These are phyloP conservation scores for Glomus cerebriforme DNA, from an alignment of 192 early-diverging fungal genomes.

Conservation along the genomic window DNA sequence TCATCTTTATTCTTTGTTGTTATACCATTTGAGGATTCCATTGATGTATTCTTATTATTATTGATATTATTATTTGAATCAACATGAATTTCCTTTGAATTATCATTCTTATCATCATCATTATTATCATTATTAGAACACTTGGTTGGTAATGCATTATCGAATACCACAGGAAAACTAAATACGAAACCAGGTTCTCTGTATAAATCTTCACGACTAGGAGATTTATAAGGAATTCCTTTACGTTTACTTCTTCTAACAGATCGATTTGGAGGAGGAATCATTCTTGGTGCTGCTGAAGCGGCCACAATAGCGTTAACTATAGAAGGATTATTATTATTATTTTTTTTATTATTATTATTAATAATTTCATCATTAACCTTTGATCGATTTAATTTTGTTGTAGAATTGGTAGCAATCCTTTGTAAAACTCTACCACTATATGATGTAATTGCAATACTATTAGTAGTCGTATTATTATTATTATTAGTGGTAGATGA, in stretches of 20 bases:
- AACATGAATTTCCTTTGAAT: not conserved
- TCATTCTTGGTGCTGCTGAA: not conserved
- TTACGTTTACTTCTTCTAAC: slow-evolving; percentile 20
- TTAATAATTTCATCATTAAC: no score
- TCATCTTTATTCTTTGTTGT: not conserved
- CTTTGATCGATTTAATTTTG: not conserved
- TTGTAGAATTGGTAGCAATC: not conserved
- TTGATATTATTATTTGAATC: no score
- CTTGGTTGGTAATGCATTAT: not conserved
- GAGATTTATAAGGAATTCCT: slow-evolving; percentile 22
- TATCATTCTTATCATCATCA: not conserved
- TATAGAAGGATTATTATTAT: not conserved
- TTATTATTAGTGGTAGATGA: no score
- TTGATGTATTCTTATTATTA: not conserved
- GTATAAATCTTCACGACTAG: slow-evolving; percentile 1
- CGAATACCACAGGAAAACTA: slow-evolving; percentile 22
- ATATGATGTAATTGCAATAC: not conserved
- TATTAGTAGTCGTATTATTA: no score
- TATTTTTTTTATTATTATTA: no score
- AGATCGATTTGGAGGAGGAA: not conserved
- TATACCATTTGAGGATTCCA: not conserved
- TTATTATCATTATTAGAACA: not conserved
- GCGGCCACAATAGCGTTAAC: not conserved
- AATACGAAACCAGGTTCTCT: slow-evolving; percentile 24
- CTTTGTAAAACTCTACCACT: not conserved